Base-by-base conservation (phyloP, 805 yeast genomes). In the Candida endomychidarum region DNA sequence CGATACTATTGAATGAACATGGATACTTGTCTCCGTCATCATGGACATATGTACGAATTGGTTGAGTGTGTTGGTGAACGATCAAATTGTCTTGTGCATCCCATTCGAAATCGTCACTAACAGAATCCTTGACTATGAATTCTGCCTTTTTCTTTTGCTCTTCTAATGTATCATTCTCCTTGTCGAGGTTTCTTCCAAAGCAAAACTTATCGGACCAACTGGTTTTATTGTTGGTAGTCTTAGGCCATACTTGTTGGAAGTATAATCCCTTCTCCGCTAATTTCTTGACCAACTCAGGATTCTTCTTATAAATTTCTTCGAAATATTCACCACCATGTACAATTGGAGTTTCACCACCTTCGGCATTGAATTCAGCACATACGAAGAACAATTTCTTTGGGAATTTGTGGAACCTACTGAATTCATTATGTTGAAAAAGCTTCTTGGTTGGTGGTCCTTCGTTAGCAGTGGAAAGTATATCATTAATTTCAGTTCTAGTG, bases 321-420 rank as follows among this genome's bases (percentile, higher is more conserved):
- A 56, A 61, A 4, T 58, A 38, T 32, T 62, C 67, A 5, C 56
- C 60, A 6, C 63, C 64, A 41, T 61, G 65, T 8, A 48, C 61
- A 8, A 63, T 43, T 12, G 68, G 67, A 14, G 67, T 61, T 25
- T 52, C 61, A 16, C 68, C 68, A 10, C 64, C 65, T 26, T 41
- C 42, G 9, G 41, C 38, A 30, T 34, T 19, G 20, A 37, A 37
- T 15, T 40, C 33, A 3, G 33, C 4, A 20, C 45, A 44, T 12
- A 33, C 36, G 22, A 47, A 47, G 24, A 34, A 35, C 5, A 47
- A 21, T 18, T 32, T 27, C 21, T 18, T 26, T 8, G 69, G 69
- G 31, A 42, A 59, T 18, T 46, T 44, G 7, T 42, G 46, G 37
- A 58, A 63, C 30, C 67, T 39, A 2, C 65, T 57, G 38, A 54